Percentiles rank a stretch among this genome's conserved stretches.
Evolutionary conservation across 2,329 filamentous ascomycete species (phyloP).

Genomic region (Macrophomina pseudophaseolina): DNA sequence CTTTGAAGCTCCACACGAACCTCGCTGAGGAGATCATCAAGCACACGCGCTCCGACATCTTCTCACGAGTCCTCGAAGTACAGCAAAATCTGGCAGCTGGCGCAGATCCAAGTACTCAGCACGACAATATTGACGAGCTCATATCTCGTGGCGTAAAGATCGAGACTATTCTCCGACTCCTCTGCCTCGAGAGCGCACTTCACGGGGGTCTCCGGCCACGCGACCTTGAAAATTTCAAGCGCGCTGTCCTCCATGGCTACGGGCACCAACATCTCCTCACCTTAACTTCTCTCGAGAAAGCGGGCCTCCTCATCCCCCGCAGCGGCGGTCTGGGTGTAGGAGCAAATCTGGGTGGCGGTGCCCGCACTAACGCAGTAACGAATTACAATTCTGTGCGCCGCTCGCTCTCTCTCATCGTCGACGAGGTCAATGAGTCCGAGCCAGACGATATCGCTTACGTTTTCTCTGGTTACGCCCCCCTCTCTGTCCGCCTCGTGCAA

Average conservation of each 20-base stretch:
- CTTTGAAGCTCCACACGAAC: constrained; percentile 87
- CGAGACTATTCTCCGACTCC: constrained; percentile 77
- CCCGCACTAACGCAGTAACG: constrained; percentile 29
- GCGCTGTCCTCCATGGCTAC: constrained; percentile 87
- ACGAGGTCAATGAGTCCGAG: constrained; percentile 94
- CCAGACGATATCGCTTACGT: constrained; percentile 97
- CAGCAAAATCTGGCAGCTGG: constrained; percentile 95
- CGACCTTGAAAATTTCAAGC: constrained; percentile 88
- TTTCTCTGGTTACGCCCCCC: constrained; percentile 93
- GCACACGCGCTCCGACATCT: constrained; percentile 85
- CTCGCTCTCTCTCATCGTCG: constrained; percentile 84
- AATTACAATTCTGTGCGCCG: constrained; percentile 91
- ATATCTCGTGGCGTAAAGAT: constrained; percentile 85
- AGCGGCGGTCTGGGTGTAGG: constrained; percentile 47
- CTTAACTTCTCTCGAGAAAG: constrained; percentile 83
- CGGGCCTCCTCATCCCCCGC: constrained; percentile 78
- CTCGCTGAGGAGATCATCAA: constrained; percentile 96
- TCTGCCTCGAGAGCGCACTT: constrained; percentile 91
- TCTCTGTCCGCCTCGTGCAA: constrained; percentile 89
- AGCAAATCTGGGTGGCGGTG: constrained; percentile 44
- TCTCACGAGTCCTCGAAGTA: constrained; percentile 86
- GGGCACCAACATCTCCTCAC: constrained; percentile 95
- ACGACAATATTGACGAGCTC: constrained; percentile 92
- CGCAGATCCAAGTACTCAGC: constrained; percentile 84
- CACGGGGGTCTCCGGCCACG: constrained; percentile 85